These are phyloP conservation scores for Talaromyces liani DNA, from an alignment of 495 filamentous ascomycete genomes.

Conservation along the genomic window DNA sequence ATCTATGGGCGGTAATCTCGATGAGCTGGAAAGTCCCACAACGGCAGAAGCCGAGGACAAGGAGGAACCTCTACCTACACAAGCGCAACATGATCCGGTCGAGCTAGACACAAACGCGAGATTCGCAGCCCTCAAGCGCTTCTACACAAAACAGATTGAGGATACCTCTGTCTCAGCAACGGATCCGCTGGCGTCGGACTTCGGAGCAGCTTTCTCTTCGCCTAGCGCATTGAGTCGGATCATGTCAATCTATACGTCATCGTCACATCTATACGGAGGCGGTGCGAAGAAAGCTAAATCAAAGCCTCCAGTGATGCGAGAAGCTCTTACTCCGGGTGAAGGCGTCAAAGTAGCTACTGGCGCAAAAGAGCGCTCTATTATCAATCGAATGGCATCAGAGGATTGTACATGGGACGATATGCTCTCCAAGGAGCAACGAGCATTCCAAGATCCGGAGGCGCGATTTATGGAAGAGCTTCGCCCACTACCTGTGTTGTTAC, in stretches of 20 bases:
- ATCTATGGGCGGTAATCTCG: slow-evolving; percentile 12
- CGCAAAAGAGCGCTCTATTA: slow-evolving; percentile 38
- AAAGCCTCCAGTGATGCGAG: slow-evolving; percentile 66
- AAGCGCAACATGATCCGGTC: slow-evolving; percentile 16
- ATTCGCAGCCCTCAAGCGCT: slow-evolving; percentile 53
- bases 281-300: slow-evolving; percentile 58
- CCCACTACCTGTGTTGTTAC: slow-evolving; percentile 71
- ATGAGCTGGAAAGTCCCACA: slow-evolving; percentile 8
- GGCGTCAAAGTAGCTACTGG: slow-evolving; percentile 52
- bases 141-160: slow-evolving; percentile 65
- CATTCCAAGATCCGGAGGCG: slow-evolving; percentile 37
- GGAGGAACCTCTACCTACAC: slow-evolving; percentile 5
- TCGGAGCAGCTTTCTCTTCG: slow-evolving; percentile 63
- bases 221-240: slow-evolving; percentile 76
- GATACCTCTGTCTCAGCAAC: slow-evolving; percentile 47
- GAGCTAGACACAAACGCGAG: slow-evolving; percentile 29
- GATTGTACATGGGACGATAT: slow-evolving; percentile 48
- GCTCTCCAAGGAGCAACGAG: slow-evolving; percentile 44
- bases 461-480: slow-evolving; percentile 61
- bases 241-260: slow-evolving; percentile 81
- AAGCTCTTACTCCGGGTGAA: slow-evolving; percentile 61
- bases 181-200: slow-evolving; percentile 38
- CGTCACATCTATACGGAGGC: slow-evolving; percentile 37
- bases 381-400: slow-evolving; percentile 36
- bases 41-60: slow-evolving; percentile 3